A percentile compares a stretch with the other conserved stretches of the same genome.
Evolutionary conservation across 2,329 filamentous ascomycete genomes (phyloP).

Genomic region (Aspergillus sp.): DNA sequence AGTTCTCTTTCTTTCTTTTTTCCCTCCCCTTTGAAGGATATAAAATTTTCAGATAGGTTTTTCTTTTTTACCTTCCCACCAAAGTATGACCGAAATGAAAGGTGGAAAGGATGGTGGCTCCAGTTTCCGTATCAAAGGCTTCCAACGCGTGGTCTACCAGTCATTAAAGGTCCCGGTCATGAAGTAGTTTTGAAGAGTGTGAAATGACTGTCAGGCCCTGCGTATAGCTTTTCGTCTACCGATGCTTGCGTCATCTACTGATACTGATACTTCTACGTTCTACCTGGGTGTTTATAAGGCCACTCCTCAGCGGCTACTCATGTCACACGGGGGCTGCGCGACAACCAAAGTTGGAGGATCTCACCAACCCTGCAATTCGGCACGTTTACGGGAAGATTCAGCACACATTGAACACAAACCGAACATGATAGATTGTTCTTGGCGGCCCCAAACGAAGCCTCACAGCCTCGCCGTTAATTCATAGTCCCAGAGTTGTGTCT

Average conservation of each 20-base stretch:
- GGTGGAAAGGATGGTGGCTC: background rate
- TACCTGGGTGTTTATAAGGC: no score
- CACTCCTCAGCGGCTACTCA: background rate
- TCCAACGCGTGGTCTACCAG: background rate
- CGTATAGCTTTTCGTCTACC: background rate
- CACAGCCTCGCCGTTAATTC: background rate
- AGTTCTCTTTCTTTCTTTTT: constrained; percentile 4
- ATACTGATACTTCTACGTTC: no score
- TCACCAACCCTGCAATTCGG: background rate
- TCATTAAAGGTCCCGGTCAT: background rate
- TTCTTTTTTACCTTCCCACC: background rate
- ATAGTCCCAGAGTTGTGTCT: background rate
- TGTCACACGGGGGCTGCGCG: background rate
- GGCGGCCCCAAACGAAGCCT: background rate
- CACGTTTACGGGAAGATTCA: background rate
- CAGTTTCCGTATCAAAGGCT: background rate
- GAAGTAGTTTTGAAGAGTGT: no score
- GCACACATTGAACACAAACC: constrained; percentile 1
- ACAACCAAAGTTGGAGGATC: background rate
- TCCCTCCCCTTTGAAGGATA: background rate
- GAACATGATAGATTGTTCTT: constrained; percentile 2
- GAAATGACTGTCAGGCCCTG: no score
- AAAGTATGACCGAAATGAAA: background rate
- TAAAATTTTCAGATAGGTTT: background rate
- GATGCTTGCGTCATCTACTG: no score